phyloP scores from a whole-genome alignment of 2,329 filamentous ascomycete genomes.

The Fusarium sp. region DNA sequence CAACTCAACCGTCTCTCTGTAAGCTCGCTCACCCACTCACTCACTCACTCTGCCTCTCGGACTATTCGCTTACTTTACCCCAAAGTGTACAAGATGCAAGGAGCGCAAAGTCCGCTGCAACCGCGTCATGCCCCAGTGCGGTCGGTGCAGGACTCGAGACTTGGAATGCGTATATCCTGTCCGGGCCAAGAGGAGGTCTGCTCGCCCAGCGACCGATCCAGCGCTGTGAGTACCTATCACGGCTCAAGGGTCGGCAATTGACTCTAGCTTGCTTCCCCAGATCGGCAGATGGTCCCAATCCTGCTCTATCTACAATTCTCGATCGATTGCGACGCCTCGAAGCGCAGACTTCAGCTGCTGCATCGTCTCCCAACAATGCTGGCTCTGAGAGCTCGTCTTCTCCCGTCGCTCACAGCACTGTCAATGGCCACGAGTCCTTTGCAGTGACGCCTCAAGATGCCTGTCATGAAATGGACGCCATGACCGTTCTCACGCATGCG shows the following conservation, averaged over 20 bases:
- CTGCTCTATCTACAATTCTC: slow-evolving; percentile 45
- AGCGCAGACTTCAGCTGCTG: slow-evolving; percentile 23
- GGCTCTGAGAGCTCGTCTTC: slow-evolving; percentile 33
- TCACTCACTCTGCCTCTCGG: background rate
- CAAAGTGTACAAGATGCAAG: slow-evolving; percentile 45
- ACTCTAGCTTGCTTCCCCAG: slow-evolving; percentile 16
- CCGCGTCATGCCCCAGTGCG: slow-evolving; percentile 46
- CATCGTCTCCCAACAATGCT: slow-evolving; percentile 11
- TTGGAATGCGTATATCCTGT: slow-evolving; percentile 46
- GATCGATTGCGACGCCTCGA: slow-evolving; percentile 48
- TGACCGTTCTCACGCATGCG: slow-evolving; percentile 46
- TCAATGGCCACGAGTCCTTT: slow-evolving; percentile 17
- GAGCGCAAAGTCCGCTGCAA: slow-evolving; percentile 48
- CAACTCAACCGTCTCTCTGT: slow-evolving; percentile 45
- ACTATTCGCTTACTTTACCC: slow-evolving; percentile 9
- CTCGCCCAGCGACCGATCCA: slow-evolving; percentile 28
- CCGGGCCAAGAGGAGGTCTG: slow-evolving; percentile 43
- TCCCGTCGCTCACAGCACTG: slow-evolving; percentile 15
- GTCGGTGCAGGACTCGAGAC: slow-evolving; percentile 43
- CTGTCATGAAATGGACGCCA: slow-evolving; percentile 37
- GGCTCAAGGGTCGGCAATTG: slow-evolving; percentile 12
- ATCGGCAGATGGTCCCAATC: slow-evolving; percentile 11
- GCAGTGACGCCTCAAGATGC: slow-evolving; percentile 6
- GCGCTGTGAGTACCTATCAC: slow-evolving; percentile 27
- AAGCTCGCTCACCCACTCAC: background rate